Evolutionary conservation across 208 protist species (phyloP).

Genomic region (Trypanosoma platydactyli): DNA sequence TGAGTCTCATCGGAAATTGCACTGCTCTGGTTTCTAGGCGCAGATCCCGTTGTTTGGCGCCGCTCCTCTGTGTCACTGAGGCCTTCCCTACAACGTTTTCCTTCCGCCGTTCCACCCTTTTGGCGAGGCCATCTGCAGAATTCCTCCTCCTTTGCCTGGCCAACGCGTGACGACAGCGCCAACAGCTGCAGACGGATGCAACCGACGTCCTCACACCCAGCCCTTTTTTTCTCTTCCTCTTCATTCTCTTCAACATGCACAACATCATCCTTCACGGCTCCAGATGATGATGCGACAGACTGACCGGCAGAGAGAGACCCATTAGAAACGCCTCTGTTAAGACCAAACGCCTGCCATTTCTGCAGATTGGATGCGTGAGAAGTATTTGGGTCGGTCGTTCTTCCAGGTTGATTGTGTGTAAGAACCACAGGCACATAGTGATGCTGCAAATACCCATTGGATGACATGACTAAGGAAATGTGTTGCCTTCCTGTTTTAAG

Average conservation of each 20-base stretch:
- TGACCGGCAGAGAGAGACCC: not conserved
- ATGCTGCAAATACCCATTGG: conserved; percentile 16
- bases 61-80: not conserved
- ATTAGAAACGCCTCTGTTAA: conserved; percentile 10
- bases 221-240: not conserved
- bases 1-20: not conserved
- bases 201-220: not conserved
- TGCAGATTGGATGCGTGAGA: conserved; percentile 19
- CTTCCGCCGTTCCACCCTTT: conserved; percentile 10
- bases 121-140: conserved; percentile 15
- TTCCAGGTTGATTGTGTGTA: conserved; percentile 6
- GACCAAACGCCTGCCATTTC: conserved; percentile 40
- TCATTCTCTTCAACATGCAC: not conserved
- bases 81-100: conserved; percentile 8
- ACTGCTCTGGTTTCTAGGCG: not conserved
- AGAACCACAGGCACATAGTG: conserved; percentile 22
- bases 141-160: conserved; percentile 37
- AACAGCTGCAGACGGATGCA: conserved; percentile 37
- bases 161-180: conserved; percentile 43
- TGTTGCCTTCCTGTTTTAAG: not conserved
- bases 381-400: not conserved
- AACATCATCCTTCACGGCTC: not conserved
- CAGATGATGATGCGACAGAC: not conserved
- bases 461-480: not conserved
- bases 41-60: not conserved